phyloP scores from a whole-genome alignment of 2,329 filamentous ascomycete species.

The Fusarium sambucinum region DNA sequence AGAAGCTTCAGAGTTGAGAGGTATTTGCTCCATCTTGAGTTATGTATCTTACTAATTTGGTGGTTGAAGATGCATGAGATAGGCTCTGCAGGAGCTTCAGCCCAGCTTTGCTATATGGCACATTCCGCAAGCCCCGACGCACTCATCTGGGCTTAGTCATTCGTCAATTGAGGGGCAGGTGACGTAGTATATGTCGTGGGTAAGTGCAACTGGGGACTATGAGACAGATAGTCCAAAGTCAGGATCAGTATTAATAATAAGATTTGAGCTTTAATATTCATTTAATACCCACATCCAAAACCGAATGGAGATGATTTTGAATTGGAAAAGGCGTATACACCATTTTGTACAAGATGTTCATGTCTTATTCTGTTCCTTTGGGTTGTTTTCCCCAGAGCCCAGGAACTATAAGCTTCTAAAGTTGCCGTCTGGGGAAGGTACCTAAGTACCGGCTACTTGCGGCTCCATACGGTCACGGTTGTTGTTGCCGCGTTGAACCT shows the following conservation, averaged over 20 bases:
- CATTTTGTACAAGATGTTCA: neutral
- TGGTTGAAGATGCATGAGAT: slow-evolving; percentile 30
- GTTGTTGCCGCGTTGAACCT: slow-evolving; percentile 41
- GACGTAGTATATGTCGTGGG: slow-evolving; percentile 45
- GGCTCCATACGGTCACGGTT: slow-evolving; percentile 51
- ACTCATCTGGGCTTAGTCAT: slow-evolving; percentile 32
- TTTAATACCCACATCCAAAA: too few species aligned
- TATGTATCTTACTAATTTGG: slow-evolving; percentile 13
- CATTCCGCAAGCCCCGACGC: slow-evolving; percentile 36
- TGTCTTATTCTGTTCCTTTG: neutral
- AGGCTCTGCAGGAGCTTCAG: slow-evolving; percentile 26
- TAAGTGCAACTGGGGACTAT: neutral
- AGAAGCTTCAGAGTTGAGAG: slow-evolving; percentile 80
- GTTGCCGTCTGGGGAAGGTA: slow-evolving; percentile 44
- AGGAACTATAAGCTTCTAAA: slow-evolving; percentile 16
- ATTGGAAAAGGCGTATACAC: neutral
- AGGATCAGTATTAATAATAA: neutral
- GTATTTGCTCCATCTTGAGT: slow-evolving; percentile 69
- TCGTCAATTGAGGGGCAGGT: neutral
- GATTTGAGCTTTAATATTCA: neutral
- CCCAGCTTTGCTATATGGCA: slow-evolving; percentile 20
- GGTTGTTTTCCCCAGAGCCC: slow-evolving; percentile 29
- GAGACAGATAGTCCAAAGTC: neutral
- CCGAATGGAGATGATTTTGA: neutral
- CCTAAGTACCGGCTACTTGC: slow-evolving; percentile 49